Base-by-base conservation (phyloP, 768 basidiomycete species). In the Lanmaoa rubissima region DNA sequence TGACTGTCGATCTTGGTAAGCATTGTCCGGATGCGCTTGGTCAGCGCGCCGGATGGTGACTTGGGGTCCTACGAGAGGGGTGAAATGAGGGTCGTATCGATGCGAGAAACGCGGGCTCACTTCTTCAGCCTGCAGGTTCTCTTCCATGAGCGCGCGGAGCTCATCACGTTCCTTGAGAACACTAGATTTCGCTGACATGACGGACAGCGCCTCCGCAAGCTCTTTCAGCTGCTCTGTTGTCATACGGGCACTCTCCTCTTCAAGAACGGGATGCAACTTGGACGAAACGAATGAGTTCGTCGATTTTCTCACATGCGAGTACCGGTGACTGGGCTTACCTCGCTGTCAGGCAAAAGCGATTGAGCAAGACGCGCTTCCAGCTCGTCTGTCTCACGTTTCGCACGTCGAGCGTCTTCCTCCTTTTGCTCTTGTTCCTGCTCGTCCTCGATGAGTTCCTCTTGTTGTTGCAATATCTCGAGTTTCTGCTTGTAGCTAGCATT, bases 361-460 rank as follows among this genome's bases (percentile, higher is more conserved):
- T 91, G 83, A 38, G 90, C 95, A 59, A 88, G 80, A 42, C 81
- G 84, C 40, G 88, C 82, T 73, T 94, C 93, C 65, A 81, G 72
- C 65, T 94, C 91, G 60, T 85, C 88, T 24, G 86, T 83, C 72
- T 90, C 92, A 64, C 86, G 85, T 69, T 86, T 86, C 44, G 87
- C 88, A 54, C 90, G 88, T 41, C 93, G 87, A n/a, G 92, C 90
- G 68, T 90, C 86, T 70, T 94, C 90, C 70, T 93, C 92, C 75
- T 94, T 90, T 73, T 95, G 88, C 60, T 99, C 97, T 73, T 99
- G 97, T 70, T 98, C 97, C 61, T 94, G 86, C 74, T 99, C 97
- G 71, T 99, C 97, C 69, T 99, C 95, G 69, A 99, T 99, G 59
- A 99, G 92, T 72, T 99, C 97, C 70, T 99, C 92, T 73, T 99